Percentiles rank a stretch among this genome's conserved stretches.
phyloP scores from a whole-genome alignment of 805 yeast species.

The Metahyphopichia silvanorum region DNA sequence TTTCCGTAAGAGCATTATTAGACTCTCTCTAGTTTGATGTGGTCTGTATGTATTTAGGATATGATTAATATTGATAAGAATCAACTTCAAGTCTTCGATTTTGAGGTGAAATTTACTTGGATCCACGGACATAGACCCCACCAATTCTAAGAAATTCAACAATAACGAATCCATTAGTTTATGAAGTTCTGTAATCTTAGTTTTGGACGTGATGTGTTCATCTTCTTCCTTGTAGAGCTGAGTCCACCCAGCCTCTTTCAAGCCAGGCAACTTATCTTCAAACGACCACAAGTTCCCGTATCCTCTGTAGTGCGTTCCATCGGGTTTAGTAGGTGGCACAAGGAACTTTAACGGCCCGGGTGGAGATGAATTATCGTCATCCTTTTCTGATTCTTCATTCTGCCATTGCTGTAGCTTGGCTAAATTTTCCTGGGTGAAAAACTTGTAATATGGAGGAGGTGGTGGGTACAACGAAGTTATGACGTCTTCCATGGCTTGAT shows the following conservation, averaged over 20 bases:
- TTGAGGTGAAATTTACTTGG: slow-evolving; percentile 61
- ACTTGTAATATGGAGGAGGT: slow-evolving; percentile 81
- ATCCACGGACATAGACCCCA: slow-evolving; percentile 70
- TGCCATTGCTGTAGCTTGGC: slow-evolving; percentile 34
- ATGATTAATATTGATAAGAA: slow-evolving; percentile 88
- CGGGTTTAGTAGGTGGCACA: slow-evolving; percentile 63
- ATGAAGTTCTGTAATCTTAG: slow-evolving; percentile 71
- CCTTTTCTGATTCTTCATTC: slow-evolving; percentile 24
- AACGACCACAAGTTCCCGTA: slow-evolving; percentile 91
- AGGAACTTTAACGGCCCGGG: slow-evolving; percentile 54
- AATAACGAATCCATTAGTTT: slow-evolving; percentile 75
- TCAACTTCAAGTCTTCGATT: slow-evolving; percentile 74
- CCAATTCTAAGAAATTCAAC: slow-evolving; percentile 75
- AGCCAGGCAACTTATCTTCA: slow-evolving; percentile 70
- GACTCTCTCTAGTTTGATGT: slow-evolving; percentile 89
- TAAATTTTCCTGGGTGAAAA: slow-evolving; percentile 70
- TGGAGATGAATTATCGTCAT: slow-evolving; percentile 21
- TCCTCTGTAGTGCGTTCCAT: slow-evolving; percentile 67
- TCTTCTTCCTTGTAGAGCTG: slow-evolving; percentile 59
- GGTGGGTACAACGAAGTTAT: slow-evolving; percentile 84
- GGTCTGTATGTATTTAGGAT: slow-evolving; percentile 88
- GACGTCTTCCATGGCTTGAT: slow-evolving; percentile 36
- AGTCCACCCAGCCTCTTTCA: slow-evolving; percentile 71
- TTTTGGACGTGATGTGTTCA: slow-evolving; percentile 29
- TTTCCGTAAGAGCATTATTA: slow-evolving; percentile 68